phyloP scores from a whole-genome alignment of 2,329 filamentous ascomycete genomes.

The Hypoxylon sp. region DNA sequence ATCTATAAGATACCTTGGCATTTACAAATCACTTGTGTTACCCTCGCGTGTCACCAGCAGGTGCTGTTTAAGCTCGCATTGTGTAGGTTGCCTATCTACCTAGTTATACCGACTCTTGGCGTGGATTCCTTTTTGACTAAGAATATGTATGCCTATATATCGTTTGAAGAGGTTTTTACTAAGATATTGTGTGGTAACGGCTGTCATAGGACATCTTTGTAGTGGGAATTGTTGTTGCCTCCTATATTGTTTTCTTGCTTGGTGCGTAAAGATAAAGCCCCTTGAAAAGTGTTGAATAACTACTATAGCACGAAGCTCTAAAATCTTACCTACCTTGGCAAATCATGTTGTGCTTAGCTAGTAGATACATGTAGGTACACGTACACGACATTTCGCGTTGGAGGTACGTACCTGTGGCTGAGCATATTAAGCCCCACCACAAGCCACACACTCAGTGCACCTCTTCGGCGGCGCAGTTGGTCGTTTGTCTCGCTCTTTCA shows the following conservation, averaged over 20 bases:
- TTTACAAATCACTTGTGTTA: neutral
- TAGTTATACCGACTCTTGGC: neutral
- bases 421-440: slow-evolving; percentile 21
- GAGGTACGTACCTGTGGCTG: slow-evolving; percentile 1
- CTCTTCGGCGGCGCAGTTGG: neutral
- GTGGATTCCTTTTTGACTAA: neutral
- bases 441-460: slow-evolving; percentile 4
- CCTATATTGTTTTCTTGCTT: too few species aligned
- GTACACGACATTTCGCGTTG: too few species aligned
- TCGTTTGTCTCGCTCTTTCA: neutral
- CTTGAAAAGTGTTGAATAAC: too few species aligned
- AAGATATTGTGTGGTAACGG: neutral
- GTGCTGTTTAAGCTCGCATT: neutral
- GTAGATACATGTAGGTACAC: too few species aligned
- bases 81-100: neutral
- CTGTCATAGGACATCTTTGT: neutral
- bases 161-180: neutral
- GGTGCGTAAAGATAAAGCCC: too few species aligned
- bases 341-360: too few species aligned
- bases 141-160: neutral
- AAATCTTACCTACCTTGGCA: too few species aligned
- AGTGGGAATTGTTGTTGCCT: too few species aligned
- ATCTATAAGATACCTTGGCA: too few species aligned
- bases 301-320: too few species aligned
- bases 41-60: neutral